Percentiles rank a stretch among this genome's conserved stretches.
These are phyloP conservation scores for Oenanthe sinensis DNA, from an alignment of 129 eudicot species.

Conservation along the genomic window DNA sequence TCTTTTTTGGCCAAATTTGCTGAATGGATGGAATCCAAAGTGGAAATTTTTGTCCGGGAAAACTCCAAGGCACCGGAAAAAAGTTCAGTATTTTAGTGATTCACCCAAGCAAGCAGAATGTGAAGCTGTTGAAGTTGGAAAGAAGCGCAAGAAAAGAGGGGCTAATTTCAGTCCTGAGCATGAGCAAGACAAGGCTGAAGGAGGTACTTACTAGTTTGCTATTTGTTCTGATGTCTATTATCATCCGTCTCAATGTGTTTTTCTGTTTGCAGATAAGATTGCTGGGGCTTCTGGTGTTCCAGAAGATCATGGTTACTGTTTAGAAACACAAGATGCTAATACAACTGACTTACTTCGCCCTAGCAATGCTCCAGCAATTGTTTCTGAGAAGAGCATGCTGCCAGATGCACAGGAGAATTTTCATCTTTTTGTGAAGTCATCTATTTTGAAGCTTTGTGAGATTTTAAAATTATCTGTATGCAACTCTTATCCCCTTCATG, in stretches of 20 bases:
- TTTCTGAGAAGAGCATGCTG: constrained; percentile 14
- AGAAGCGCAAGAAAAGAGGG: constrained; percentile 45
- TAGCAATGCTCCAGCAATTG: not conserved
- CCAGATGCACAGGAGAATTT: constrained; percentile 29
- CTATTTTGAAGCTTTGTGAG: constrained; percentile 44
- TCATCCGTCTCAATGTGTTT: not conserved
- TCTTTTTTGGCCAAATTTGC: constrained; percentile 62
- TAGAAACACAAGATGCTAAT: constrained; percentile 17
- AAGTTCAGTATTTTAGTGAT: constrained; percentile 36
- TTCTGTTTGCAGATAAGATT: not conserved
- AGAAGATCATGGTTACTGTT: constrained; percentile 14
- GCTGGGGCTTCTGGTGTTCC: constrained; percentile 31
- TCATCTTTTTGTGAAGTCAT: constrained; percentile 28
- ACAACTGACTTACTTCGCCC: not conserved
- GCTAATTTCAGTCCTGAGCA: constrained; percentile 19
- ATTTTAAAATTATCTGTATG: constrained; percentile 52
- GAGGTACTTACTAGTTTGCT: constrained; percentile 23
- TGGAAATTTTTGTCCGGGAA: constrained; percentile 54
- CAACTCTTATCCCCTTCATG: constrained; percentile 9
- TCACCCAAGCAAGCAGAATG: constrained; percentile 22
- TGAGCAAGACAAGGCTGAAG: constrained; percentile 16
- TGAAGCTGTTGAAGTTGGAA: constrained; percentile 40
- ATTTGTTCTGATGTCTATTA: not conserved
- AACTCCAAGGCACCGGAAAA: constrained; percentile 60
- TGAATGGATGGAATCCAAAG: constrained; percentile 45